Conservation (phyloP, 805 yeast species). For the Lipomyces starkeyi region DNA sequence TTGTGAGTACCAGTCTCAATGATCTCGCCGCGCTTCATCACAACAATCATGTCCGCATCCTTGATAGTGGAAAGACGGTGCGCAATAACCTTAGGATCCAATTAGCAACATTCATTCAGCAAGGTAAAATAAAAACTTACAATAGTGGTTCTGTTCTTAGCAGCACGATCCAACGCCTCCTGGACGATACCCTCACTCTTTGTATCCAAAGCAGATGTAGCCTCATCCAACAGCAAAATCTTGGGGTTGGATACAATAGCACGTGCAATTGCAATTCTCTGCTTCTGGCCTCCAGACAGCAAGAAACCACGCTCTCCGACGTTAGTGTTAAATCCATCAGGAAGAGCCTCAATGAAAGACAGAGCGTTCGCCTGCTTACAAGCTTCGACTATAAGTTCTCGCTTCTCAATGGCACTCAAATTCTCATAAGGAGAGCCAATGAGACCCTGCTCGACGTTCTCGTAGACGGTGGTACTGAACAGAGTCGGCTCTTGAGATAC, state of each 20-base stretch:
- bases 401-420: constrained; percentile 48
- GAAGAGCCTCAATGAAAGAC: constrained; percentile 57
- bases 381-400: constrained; percentile 52
- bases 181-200: constrained; percentile 65
- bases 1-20: constrained; percentile 54
- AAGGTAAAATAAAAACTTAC: constrained; percentile 67
- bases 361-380: constrained; percentile 59
- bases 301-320: constrained; percentile 65
- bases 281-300: constrained; percentile 72
- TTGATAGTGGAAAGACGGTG: constrained; percentile 87
- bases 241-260: constrained; percentile 62
- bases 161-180: constrained; percentile 52
- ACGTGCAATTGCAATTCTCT: constrained; percentile 68
- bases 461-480: constrained; percentile 83
- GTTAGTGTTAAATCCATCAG: constrained; percentile 55
- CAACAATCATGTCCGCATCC: constrained; percentile 63
- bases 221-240: constrained; percentile 67
- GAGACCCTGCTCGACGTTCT: constrained; percentile 80
- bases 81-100: constrained; percentile 66
- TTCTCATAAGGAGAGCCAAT: constrained; percentile 43
- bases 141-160: constrained; percentile 58
- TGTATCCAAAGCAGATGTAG: constrained; percentile 70
- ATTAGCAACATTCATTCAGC: constrained; percentile 51
- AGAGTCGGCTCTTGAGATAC: constrained; percentile 97
- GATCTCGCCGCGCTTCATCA: constrained; percentile 57